Conservation (phyloP, 192 early-diverging fungal species). For the Spizellomyces punctatus region DNA sequence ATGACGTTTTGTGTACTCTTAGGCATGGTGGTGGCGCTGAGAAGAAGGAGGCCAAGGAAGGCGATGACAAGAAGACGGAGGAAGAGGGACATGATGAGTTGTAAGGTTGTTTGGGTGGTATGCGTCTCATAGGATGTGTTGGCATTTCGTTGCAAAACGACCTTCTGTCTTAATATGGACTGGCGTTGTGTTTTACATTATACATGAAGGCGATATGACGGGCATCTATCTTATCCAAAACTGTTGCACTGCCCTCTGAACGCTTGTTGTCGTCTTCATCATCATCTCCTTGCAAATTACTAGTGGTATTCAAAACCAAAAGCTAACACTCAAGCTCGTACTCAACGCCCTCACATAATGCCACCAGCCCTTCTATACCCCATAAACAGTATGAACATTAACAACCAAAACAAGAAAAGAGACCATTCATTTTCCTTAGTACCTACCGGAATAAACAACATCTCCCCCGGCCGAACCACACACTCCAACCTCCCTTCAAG, state of each 20-base stretch:
- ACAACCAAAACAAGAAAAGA: background rate
- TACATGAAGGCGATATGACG: too few species aligned
- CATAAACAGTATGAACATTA: background rate
- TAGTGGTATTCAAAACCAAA: slow-evolving; percentile 78
- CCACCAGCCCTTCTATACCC: slow-evolving; percentile 70
- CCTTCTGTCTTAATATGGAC: too few species aligned
- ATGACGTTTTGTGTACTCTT: too few species aligned
- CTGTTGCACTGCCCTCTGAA: too few species aligned
- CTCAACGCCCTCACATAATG: slow-evolving; percentile 80
- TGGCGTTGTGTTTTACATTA: too few species aligned
- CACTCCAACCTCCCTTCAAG: slow-evolving; percentile 69
- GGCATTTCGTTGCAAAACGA: too few species aligned
- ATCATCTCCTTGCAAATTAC: too few species aligned
- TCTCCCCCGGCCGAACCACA: slow-evolving; percentile 71
- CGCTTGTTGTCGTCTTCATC: too few species aligned
- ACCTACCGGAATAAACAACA: slow-evolving; percentile 86
- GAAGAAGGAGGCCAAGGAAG: background rate
- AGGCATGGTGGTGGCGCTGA: too few species aligned
- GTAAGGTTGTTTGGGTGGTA: too few species aligned
- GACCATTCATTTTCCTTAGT: background rate
- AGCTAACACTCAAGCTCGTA: slow-evolving; percentile 81
- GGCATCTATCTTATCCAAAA: too few species aligned
- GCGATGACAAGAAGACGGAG: background rate
- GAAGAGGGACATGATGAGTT: background rate
- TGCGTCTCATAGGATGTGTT: too few species aligned